A percentile compares a stretch with the other conserved stretches of the same genome.
Conservation (phyloP, 2,329 filamentous ascomycete genomes). For the Metarhizium humberi region DNA sequence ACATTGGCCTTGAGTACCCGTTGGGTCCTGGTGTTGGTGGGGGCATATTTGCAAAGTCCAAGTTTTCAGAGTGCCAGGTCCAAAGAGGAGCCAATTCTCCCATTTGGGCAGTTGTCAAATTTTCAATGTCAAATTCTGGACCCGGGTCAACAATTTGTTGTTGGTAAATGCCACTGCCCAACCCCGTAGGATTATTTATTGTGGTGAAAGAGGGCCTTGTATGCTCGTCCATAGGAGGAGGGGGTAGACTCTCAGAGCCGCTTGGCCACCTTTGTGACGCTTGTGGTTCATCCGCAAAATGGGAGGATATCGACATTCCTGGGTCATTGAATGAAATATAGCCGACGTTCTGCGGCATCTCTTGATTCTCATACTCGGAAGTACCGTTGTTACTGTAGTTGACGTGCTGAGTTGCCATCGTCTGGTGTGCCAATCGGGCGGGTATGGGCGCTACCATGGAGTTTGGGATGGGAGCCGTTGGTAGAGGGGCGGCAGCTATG, state of each 20-base stretch:
- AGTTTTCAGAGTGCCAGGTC: constrained; percentile 15
- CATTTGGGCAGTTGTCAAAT: constrained; percentile 13
- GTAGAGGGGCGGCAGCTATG: neutral
- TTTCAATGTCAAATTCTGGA: constrained; percentile 11
- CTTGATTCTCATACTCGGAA: neutral
- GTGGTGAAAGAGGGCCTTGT: neutral
- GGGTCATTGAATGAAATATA: neutral
- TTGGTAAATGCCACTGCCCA: neutral
- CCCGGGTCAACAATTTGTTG: neutral
- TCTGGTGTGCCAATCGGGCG: neutral
- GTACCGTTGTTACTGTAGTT: neutral
- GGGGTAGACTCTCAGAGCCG: neutral
- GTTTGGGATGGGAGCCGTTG: neutral
- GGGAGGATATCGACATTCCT: neutral
- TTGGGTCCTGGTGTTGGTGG: neutral
- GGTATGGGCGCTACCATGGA: neutral
- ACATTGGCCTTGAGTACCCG: neutral
- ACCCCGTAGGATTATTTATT: neutral
- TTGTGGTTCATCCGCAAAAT: neutral
- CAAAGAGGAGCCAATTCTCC: constrained; percentile 14
- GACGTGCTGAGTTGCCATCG: neutral
- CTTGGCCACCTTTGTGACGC: neutral
- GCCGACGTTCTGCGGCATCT: neutral
- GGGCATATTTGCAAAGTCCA: constrained; percentile 7
- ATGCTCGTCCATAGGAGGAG: neutral